Evolutionary conservation across 768 basidiomycete species (phyloP), one percentile per base, ranked within the genome.

Genomic region (Aureoboletus auriporus): DNA sequence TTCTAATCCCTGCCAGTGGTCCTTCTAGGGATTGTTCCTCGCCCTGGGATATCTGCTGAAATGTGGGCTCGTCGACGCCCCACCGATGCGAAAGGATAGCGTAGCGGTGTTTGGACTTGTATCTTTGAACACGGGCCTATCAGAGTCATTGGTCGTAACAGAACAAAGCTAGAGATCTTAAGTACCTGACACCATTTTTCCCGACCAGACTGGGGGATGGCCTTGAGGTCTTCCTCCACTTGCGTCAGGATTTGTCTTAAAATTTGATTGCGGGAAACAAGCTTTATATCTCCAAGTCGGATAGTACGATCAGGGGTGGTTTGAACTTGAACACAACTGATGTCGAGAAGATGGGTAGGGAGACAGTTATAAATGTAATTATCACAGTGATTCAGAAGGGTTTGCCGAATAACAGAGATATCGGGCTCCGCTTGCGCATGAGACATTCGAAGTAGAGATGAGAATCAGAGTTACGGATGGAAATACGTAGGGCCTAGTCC

Each of bases 31-130:
- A n/a, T n/a, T 29, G 11, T 13, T 20, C 27, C 16, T 44, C 26
- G 35, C 5, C 8, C 20, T 28, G n/a, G 2, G 8, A 26, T 11
- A 44, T 28, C 26, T 44, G 38, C 26, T 48, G 47, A 35, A 41
- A 36, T 30, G 42, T 39, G 10, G 48, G 48, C n/a, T 49, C 42
- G 31, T 17, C 39, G 7, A 16, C 1, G 23, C 47, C 42, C 47
- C 42, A 49, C 4, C 42, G 35, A 14, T 49, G 47, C 7, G 47
- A 49, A n/a, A 49, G 16, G 20, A 49, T 49, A 4, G 42, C 47
- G 6, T 49, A 49, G 23, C 45, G 38, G n/a, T 33, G 30, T 16
- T 33, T 26, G 29, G 23, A 6, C 12, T 16, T 46, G 38, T 46
- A 39, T 16, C 29, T 38, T 26, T n/a, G n/a, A n/a, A n/a, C n/a